Evolutionary conservation across 768 basidiomycete genomes (phyloP).

Genomic region (Cystobasidium ongulense): DNA sequence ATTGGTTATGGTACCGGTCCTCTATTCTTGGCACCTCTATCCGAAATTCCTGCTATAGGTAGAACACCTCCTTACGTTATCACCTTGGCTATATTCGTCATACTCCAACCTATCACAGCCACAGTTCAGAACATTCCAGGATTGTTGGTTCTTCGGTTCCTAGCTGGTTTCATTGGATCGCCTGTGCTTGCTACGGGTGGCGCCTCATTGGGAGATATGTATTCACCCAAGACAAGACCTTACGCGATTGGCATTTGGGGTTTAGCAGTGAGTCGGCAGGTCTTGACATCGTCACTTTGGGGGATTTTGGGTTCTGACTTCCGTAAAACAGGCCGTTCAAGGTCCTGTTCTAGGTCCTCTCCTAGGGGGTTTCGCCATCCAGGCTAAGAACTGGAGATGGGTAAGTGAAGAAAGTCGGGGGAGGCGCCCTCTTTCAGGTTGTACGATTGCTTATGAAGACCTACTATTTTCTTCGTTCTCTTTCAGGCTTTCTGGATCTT

Average conservation of each 20-base stretch:
- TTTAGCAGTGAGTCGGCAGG: constrained; percentile 2
- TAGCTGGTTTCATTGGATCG: constrained; percentile 46
- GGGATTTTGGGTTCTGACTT: background rate
- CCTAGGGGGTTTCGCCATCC: constrained; percentile 42
- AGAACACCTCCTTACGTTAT: constrained; percentile 45
- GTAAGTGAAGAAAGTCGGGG: constrained; percentile 9
- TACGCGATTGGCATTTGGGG: constrained; percentile 44
- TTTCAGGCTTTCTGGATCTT: constrained; percentile 30
- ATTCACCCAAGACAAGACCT: constrained; percentile 26
- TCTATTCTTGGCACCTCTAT: constrained; percentile 39
- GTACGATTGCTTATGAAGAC: background rate
- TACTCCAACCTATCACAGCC: constrained; percentile 44
- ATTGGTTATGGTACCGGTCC: constrained; percentile 42
- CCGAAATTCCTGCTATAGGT: constrained; percentile 46
- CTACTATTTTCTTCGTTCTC: background rate
- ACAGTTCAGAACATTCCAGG: constrained; percentile 44
- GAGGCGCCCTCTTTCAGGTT: background rate
- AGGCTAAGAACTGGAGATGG: constrained; percentile 46
- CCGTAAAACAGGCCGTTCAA: constrained; percentile 37
- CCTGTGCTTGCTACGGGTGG: constrained; percentile 46
- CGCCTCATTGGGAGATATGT: constrained; percentile 37
- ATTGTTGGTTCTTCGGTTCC: constrained; percentile 43
- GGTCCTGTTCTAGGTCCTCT: constrained; percentile 45
- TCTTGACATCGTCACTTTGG: background rate
- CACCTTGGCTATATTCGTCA: constrained; percentile 44